Evolutionary conservation across 805 yeast species (phyloP).

Genomic region (Saccharomyces paradoxus): DNA sequence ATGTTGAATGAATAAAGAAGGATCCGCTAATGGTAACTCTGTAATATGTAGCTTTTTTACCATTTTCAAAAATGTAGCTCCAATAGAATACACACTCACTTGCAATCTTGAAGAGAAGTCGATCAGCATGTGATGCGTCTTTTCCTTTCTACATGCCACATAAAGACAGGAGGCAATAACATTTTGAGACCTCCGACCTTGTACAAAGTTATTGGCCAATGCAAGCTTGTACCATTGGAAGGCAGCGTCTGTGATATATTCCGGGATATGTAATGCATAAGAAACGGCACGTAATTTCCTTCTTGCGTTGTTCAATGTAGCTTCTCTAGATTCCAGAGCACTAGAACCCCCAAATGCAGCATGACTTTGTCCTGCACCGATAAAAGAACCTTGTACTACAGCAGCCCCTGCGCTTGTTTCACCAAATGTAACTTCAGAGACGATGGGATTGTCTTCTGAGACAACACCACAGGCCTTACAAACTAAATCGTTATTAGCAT

Average conservation of each 20-base stretch:
- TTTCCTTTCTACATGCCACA: conserved; percentile 85
- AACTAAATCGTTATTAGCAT: conserved; percentile 67
- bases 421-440: conserved; percentile 89
- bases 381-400: conserved; percentile 88
- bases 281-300: conserved; percentile 75
- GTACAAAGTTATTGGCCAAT: conserved; percentile 79
- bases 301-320: conserved; percentile 78
- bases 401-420: conserved; percentile 93
- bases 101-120: conserved; percentile 88
- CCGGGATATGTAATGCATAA: conserved; percentile 68
- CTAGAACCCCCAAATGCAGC: conserved; percentile 62
- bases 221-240: conserved; percentile 86
- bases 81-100: conserved; percentile 87
- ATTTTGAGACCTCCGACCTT: conserved; percentile 93
- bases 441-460: conserved; percentile 86
- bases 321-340: conserved; percentile 81
- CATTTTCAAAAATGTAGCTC: conserved; percentile 90
- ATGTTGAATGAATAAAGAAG: conserved; percentile 86
- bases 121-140: conserved; percentile 90
- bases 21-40: conserved; percentile 82
- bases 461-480: conserved; percentile 84
- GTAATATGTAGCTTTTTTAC: conserved; percentile 78
- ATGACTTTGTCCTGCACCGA: conserved; percentile 77
- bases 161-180: conserved; percentile 93
- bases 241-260: conserved; percentile 78